phyloP scores from a whole-genome alignment of 495 filamentous ascomycete species.

The Penicillium parvum region DNA sequence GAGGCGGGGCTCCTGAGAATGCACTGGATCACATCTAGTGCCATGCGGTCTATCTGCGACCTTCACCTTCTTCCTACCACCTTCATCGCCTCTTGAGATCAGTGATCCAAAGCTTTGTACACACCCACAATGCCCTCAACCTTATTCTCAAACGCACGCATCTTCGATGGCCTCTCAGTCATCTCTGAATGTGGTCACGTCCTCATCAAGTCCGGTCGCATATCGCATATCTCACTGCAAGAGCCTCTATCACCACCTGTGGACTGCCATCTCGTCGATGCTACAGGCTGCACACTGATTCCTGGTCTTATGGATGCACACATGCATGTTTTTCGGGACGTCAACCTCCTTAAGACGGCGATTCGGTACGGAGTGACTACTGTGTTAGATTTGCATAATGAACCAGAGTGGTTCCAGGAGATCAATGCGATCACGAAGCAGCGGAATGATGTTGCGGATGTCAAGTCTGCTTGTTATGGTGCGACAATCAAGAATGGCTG shows the following conservation, averaged over 20 bases:
- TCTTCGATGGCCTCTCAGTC: constrained; percentile 9
- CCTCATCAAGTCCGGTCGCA: constrained; percentile 5
- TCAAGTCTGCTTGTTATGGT: constrained; percentile 9
- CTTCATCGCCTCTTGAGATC: background rate
- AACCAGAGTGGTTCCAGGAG: constrained; percentile 9
- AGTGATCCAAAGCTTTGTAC: background rate
- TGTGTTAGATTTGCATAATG: constrained; percentile 10
- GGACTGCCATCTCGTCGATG: constrained; percentile 3
- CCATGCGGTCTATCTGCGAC: too few species aligned
- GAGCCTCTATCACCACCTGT: background rate
- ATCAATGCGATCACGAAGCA: constrained; percentile 4
- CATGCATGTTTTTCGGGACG: constrained; percentile 9
- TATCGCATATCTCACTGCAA: constrained; percentile 1
- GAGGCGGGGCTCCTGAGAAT: too few species aligned
- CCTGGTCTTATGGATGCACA: constrained; percentile 14
- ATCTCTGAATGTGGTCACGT: constrained; percentile 8
- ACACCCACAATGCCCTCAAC: constrained; percentile 3
- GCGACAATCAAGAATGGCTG: constrained; percentile 11
- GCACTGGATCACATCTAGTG: too few species aligned
- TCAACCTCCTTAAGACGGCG: constrained; percentile 3
- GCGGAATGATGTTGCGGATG: constrained; percentile 10
- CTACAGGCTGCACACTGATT: constrained; percentile 5
- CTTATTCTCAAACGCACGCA: constrained; percentile 5
- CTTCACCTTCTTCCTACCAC: too few species aligned
- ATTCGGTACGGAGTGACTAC: constrained; percentile 10